Evolutionary conservation across 257 asterid species (phyloP).

Genomic region (Solanum piurae): DNA sequence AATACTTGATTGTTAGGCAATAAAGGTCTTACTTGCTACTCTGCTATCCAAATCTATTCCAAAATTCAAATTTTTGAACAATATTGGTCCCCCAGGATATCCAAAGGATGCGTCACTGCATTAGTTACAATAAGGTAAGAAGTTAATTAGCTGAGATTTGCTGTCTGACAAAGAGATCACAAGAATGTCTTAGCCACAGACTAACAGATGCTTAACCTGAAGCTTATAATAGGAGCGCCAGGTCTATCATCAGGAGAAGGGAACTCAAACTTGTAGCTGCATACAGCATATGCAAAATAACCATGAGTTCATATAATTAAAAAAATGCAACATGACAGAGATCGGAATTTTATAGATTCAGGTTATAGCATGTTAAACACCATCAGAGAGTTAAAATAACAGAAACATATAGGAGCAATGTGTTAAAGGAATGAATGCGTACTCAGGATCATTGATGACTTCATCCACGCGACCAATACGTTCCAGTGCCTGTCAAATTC

Average conservation of each 20-base stretch:
- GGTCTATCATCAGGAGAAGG: constrained; percentile 99
- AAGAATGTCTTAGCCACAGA: neutral
- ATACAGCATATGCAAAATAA: constrained; percentile 6
- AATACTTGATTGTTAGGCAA: constrained; percentile 1
- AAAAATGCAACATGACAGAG: neutral
- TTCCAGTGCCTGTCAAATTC: constrained; percentile 70
- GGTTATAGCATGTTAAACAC: neutral
- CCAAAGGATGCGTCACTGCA: constrained; percentile 99
- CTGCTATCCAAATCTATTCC: constrained; percentile 98
- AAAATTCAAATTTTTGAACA: constrained; percentile 87
- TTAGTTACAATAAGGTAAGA: constrained; percentile 8
- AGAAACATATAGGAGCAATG: neutral
- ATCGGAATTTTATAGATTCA: neutral
- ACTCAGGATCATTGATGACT: constrained; percentile 94
- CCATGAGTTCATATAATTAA: constrained; percentile 2
- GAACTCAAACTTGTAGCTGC: constrained; percentile 96
- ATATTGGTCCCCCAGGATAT: constrained; percentile 83
- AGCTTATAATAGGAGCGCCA: constrained; percentile 94
- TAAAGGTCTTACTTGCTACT: constrained; percentile 69
- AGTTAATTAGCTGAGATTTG: neutral
- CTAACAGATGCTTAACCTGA: constrained; percentile 45
- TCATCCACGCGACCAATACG: constrained; percentile 83
- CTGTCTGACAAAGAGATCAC: neutral
- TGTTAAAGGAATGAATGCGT: constrained; percentile 17
- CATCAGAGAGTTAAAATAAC: neutral